phyloP scores from a whole-genome alignment of 352 stramenopile genomes.

The Phytophthora multivora region DNA sequence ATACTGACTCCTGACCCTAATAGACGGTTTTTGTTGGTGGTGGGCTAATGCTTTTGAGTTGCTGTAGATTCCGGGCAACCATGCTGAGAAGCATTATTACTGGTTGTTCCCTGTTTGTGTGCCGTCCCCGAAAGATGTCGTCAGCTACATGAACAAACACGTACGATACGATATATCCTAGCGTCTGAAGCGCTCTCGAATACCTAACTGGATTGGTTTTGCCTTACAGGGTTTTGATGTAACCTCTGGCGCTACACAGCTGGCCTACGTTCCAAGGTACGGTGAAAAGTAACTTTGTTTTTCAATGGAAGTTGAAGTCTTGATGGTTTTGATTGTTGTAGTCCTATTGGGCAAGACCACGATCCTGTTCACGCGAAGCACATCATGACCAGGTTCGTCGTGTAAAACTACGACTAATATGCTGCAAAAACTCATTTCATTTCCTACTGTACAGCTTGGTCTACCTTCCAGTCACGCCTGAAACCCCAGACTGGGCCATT shows the following conservation, averaged over 20 bases:
- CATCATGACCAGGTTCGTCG: conserved; percentile 74
- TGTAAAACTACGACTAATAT: not conserved
- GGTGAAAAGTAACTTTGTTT: not conserved
- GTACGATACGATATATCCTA: conserved; percentile 30
- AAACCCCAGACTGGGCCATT: conserved; percentile 79
- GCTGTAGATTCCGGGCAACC: conserved; percentile 59
- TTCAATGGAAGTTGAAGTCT: not conserved
- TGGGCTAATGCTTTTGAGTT: not conserved
- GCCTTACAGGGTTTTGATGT: conserved; percentile 76
- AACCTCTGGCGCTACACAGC: conserved; percentile 73
- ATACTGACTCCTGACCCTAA: not conserved
- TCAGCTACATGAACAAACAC: conserved; percentile 75
- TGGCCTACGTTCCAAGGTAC: conserved; percentile 74
- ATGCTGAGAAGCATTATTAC: conserved; percentile 74
- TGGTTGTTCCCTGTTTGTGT: conserved; percentile 85
- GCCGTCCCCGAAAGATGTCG: conserved; percentile 52
- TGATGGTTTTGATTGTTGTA: conserved; percentile 10
- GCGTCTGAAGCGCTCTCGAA: not conserved
- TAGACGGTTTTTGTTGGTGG: not conserved
- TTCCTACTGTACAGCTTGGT: conserved; percentile 49
- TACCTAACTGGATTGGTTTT: conserved; percentile 1
- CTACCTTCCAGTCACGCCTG: conserved; percentile 77
- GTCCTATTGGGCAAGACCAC: conserved; percentile 48
- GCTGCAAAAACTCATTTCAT: too few species aligned
- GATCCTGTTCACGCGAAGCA: conserved; percentile 68